Base-by-base conservation (phyloP, 1,284 basidiomycete species). In the Meripilus lineatus region DNA sequence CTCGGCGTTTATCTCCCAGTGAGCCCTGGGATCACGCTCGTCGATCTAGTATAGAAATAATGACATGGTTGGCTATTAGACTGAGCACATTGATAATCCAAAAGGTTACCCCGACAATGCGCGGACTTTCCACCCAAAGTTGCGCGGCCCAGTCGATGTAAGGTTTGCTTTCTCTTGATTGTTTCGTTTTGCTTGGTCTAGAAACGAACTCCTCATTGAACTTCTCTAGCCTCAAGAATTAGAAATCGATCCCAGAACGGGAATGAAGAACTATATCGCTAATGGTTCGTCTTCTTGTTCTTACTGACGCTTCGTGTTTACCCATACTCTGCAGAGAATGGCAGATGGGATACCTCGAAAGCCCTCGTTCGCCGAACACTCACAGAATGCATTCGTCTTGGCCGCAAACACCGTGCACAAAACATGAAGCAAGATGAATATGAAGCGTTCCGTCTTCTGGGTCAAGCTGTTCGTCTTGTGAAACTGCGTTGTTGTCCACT, bases 251-350 rank as follows among this genome's bases (percentile, higher is more conserved):
- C 80, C 80, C 1, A 70, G 75, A 8, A 90, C 87, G 0, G 93
- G 93, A 4, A 95, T 97, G 92, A 96, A 96, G 71, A 93, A 93
- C 58, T 97, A 95, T 62, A 93, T 96, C 47, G 89, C 90, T 2
- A 94, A 93, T 57, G 83, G 82, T 78, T 38, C 2, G 41, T 30
- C n/a, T 30, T 30, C n/a, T 30, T 10, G 28, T 30, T 30, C 8
- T 30, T 30, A 10, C 14, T 30, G 5, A 22, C 14, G 34, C 32
- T 20, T 17, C 14, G 25, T 49, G 13, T 40, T 20, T 24, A 40
- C 15, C 26, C 42, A n/a, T n/a, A 3, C 22, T 32, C 11, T 11
- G 20, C 49, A 82, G 89, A 92, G 57, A 64, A 73, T 26, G 84
- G 87, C 4, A 51, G 60, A 20, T 97, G 93, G 91, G 90, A 93